These are phyloP conservation scores for Tulasnella sp. DNA, from an alignment of 768 basidiomycete species.

Conservation along the genomic window DNA sequence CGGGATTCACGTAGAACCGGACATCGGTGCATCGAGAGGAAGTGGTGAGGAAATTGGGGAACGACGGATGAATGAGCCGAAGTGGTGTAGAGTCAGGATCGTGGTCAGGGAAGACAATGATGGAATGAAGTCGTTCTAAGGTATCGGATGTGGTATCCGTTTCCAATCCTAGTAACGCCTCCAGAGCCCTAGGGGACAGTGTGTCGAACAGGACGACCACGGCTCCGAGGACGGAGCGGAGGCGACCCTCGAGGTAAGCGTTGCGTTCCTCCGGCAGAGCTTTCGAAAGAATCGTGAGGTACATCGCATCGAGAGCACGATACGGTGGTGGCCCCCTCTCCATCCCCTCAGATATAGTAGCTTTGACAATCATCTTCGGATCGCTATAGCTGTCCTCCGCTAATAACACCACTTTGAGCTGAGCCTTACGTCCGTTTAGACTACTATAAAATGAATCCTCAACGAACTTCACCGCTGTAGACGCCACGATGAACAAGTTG, in stretches of 20 bases:
- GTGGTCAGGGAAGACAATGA: neutral
- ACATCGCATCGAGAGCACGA: too few relatives aligned
- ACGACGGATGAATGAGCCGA: constrained; percentile 12
- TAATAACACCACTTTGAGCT: neutral
- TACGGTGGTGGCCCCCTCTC: too few relatives aligned
- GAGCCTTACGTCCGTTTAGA: neutral
- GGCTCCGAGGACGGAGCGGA: constrained; percentile 3
- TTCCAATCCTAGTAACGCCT: neutral
- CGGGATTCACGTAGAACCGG: neutral
- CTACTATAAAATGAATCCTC: neutral
- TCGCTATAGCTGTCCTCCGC: neutral
- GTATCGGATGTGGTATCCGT: neutral
- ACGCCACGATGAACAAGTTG: constrained; percentile 6
- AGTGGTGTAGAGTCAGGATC: neutral
- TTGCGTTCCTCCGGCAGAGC: too few relatives aligned
- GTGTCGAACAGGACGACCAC: constrained; percentile 3
- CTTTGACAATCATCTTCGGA: too few relatives aligned
- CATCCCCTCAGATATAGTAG: too few relatives aligned
- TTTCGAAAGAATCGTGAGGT: too few relatives aligned
- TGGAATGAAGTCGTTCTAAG: neutral
- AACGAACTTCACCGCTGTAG: constrained; percentile 8
- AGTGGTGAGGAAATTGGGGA: constrained; percentile 13
- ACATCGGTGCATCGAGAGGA: neutral
- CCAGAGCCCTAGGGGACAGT: neutral
- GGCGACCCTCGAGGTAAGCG: too few relatives aligned